Evolutionary conservation across 768 basidiomycete genomes (phyloP).

Genomic region (Coprinopsis marcescibilis): DNA sequence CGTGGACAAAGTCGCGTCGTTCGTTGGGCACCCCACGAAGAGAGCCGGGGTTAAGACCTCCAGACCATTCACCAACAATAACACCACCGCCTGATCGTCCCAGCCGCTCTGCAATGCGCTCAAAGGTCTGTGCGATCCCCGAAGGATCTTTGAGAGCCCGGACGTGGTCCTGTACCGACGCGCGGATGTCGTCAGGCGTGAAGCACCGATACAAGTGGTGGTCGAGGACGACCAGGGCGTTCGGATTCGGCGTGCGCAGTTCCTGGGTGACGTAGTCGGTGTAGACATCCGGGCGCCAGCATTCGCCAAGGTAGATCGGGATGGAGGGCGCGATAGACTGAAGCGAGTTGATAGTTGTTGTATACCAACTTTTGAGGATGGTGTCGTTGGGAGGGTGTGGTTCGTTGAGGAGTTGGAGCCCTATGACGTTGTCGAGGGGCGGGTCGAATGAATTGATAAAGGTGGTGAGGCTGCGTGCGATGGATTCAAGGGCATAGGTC

Average conservation of each 20-base stretch:
- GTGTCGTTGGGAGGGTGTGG: conserved; percentile 46
- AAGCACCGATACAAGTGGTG: conserved; percentile 85
- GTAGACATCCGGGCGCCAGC: conserved; percentile 68
- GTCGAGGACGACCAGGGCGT: conserved; percentile 45
- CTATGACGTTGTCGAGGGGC: conserved; percentile 39
- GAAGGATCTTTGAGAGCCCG: conserved; percentile 35
- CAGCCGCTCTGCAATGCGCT: conserved; percentile 25
- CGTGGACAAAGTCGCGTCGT: conserved; percentile 43
- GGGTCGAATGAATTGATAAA: conserved; percentile 26
- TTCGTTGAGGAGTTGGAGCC: conserved; percentile 58
- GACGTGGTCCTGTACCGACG: conserved; percentile 51
- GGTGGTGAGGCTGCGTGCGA: conserved; percentile 27
- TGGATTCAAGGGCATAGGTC: conserved; percentile 39
- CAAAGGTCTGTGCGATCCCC: conserved; percentile 36
- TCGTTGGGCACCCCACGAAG: conserved; percentile 35
- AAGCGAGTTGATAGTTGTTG: conserved; percentile 45
- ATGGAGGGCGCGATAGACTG: conserved; percentile 46
- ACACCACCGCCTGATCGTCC: conserved; percentile 35
- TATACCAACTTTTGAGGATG: conserved; percentile 59
- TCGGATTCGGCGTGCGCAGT: not conserved
- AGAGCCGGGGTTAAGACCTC: conserved; percentile 62
- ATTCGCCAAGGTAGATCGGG: conserved; percentile 71
- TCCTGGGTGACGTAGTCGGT: conserved; percentile 39
- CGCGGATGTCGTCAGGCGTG: conserved; percentile 49
- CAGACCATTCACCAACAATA: conserved; percentile 78